Conservation (phyloP, 306 rosid species). For the barrel medic (Medicago truncatula) region DNA sequence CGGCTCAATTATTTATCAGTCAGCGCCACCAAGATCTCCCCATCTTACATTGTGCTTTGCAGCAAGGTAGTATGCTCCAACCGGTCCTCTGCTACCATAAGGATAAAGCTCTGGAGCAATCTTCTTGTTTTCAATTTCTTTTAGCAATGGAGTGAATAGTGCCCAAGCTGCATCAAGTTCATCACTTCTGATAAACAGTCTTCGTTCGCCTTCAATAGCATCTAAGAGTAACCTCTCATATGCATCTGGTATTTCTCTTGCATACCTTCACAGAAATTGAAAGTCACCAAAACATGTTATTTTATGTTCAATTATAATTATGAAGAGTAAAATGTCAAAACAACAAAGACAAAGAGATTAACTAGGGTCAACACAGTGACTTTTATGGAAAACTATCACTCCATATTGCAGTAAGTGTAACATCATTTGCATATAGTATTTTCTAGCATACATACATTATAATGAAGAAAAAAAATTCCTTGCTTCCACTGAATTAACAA, state of each 20-base stretch:
- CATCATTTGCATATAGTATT: background rate
- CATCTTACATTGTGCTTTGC: constrained; percentile 87
- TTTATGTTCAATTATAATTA: background rate
- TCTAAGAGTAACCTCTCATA: constrained; percentile 91
- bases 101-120: constrained; percentile 95
- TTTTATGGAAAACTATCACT: background rate
- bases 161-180: constrained; percentile 98
- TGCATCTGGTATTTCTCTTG: constrained; percentile 91
- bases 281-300: constrained; percentile 26
- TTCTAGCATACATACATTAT: background rate
- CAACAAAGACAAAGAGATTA: background rate
- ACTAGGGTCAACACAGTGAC: background rate
- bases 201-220: constrained; percentile 92
- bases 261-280: constrained; percentile 66
- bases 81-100: constrained; percentile 92
- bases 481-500: background rate
- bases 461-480: background rate
- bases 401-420: background rate
- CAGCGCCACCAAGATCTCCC: constrained; percentile 78
- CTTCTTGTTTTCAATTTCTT: constrained; percentile 85
- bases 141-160: constrained; percentile 85
- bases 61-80: constrained; percentile 95
- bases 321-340: background rate
- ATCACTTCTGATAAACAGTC: constrained; percentile 93
- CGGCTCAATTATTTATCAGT: constrained; percentile 41